These are phyloP conservation scores for Talaromyces sp. DNA, from an alignment of 2,329 filamentous ascomycete genomes.

Conservation along the genomic window DNA sequence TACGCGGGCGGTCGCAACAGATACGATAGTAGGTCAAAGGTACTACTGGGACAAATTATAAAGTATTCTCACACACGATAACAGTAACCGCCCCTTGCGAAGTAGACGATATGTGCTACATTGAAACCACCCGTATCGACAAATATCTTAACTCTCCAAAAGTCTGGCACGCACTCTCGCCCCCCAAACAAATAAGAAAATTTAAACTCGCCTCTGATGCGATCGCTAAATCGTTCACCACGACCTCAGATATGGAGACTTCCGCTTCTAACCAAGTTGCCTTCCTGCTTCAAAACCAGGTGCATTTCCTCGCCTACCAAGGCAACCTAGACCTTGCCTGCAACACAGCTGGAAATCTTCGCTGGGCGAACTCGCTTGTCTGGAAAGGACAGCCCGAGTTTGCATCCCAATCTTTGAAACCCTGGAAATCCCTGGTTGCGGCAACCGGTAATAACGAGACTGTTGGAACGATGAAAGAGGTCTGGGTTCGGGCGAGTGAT, in stretches of 20 bases:
- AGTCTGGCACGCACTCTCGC: slow-evolving; percentile 27
- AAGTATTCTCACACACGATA: not conserved
- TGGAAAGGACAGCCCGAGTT: slow-evolving; percentile 19
- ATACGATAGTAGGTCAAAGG: slow-evolving; percentile 32
- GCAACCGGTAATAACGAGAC: slow-evolving; percentile 2
- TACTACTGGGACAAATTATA: not conserved
- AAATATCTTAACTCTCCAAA: slow-evolving; percentile 29
- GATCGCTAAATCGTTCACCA: not conserved
- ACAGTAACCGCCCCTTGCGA: slow-evolving; percentile 22
- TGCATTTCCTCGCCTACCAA: slow-evolving; percentile 36
- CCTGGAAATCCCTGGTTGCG: no score
- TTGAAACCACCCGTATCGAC: slow-evolving; percentile 21
- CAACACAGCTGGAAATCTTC: slow-evolving; percentile 34
- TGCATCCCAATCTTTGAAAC: slow-evolving; percentile 10
- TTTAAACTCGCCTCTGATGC: slow-evolving; percentile 18
- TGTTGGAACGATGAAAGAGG: slow-evolving; percentile 15
- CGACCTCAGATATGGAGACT: not conserved
- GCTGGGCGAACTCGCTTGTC: slow-evolving; percentile 14
- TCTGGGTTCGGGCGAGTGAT: slow-evolving; percentile 5
- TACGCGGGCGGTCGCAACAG: slow-evolving; percentile 36
- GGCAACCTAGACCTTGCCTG: slow-evolving; percentile 38
- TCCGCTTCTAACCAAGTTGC: slow-evolving; percentile 16
- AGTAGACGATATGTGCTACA: slow-evolving; percentile 5
- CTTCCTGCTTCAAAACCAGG: slow-evolving; percentile 29
- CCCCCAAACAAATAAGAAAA: slow-evolving; percentile 26